Evolutionary conservation across 2,329 filamentous ascomycete genomes (phyloP).

Genomic region (Alternaria triticimaculans): DNA sequence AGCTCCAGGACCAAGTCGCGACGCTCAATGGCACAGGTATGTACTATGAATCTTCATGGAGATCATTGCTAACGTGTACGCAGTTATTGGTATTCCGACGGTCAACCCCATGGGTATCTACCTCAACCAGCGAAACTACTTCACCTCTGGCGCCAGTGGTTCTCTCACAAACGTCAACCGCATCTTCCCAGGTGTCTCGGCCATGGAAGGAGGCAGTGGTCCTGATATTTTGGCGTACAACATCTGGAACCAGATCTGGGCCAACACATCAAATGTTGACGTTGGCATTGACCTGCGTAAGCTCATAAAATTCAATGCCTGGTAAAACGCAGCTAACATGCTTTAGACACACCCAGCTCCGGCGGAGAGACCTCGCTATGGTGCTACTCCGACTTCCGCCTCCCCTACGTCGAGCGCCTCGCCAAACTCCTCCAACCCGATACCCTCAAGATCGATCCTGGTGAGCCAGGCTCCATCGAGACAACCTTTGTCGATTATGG

Average conservation of each 20-base stretch:
- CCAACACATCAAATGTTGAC: conserved; percentile 48
- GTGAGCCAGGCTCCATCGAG: conserved; percentile 50
- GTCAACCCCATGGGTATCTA: conserved; percentile 51
- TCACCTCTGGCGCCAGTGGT: conserved; percentile 37
- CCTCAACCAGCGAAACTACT: conserved; percentile 50
- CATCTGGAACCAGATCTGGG: conserved; percentile 51
- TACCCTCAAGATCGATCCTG: conserved; percentile 49
- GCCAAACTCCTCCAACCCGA: conserved; percentile 50
- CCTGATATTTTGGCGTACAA: conserved; percentile 41
- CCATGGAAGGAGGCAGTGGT: conserved; percentile 33
- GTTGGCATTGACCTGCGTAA: conserved; percentile 47
- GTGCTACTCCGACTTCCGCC: conserved; percentile 50
- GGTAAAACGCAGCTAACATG: background rate
- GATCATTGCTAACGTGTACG: conserved; percentile 8
- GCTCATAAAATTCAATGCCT: background rate
- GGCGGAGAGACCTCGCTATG: conserved; percentile 48
- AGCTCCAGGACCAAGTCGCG: conserved; percentile 35
- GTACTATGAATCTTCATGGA: background rate
- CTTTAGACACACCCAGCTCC: conserved; percentile 44
- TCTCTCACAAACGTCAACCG: conserved; percentile 47
- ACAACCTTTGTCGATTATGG: conserved; percentile 47
- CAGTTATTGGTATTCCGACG: conserved; percentile 49
- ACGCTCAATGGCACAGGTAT: conserved; percentile 47
- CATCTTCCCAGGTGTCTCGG: conserved; percentile 39
- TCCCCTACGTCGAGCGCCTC: conserved; percentile 48